Evolutionary conservation across 2,329 filamentous ascomycete genomes (phyloP), one percentile per base, ranked within the genome.

Genomic region (Coniella lustricola): DNA sequence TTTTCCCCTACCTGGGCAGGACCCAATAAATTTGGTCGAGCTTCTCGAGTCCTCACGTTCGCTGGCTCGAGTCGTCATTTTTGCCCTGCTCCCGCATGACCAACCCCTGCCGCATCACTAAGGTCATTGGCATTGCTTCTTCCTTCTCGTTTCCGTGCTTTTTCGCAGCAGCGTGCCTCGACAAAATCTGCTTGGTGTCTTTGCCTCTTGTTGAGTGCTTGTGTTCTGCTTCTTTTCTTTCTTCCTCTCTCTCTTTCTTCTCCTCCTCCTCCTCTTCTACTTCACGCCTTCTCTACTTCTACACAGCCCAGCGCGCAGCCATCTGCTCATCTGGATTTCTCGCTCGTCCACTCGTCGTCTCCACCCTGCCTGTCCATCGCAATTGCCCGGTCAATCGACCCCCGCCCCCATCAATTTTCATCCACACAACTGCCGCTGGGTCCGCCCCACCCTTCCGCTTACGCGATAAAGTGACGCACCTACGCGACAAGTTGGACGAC

Each of bases 381-480:
- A 29, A 36, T 41, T 47, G 44, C 44, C 37, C 36, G 37, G 44
- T 33, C 44, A 47, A 47, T 47, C 37, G 22, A 32, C 16, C 44
- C 37, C 7, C 16, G 25, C 18, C 38, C 13, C 18, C 29, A n/a
- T 22, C n/a, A n/a, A n/a, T n/a, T n/a, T 35, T 8, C 8, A 25
- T 35, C 29, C 18, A 21, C 32, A 29, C 31, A 17, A 22, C 34
- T 17, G 21, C 3, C 38, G 21, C 38, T 29, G 5, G 25, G 14
- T 9, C 20, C 13, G 13, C 20, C 20, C 34, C 2, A 7, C 35
- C 7, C 16, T 25, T 32, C 44, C 29, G 29, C 37, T 38, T 38
- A 25, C 44, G 44, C 44, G 44, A 46, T 35, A 13, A 29, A 40
- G 44, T 46, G 44, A 46, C 44, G 44, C 44, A 47, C 21, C 12